Conservation (phyloP, 306 rosid genomes). For the Leucaena leucocephala region DNA sequence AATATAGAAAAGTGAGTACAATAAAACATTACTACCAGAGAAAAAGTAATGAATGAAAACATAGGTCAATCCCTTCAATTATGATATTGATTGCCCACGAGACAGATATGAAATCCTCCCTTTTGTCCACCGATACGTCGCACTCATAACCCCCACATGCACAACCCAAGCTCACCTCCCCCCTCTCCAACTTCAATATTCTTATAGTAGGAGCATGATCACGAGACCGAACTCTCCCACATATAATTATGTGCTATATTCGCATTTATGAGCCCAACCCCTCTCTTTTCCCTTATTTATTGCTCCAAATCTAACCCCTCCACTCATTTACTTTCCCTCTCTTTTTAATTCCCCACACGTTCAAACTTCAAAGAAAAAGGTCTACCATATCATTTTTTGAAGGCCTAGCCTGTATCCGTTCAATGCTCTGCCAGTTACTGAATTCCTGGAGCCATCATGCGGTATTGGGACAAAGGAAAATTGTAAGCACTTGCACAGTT, state of each 20-base stretch:
- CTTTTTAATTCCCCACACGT: not conserved
- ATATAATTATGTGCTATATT: conserved; percentile 33
- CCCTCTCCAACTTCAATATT: conserved; percentile 31
- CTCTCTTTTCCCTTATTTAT: conserved; percentile 43
- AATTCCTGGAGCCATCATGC: conserved; percentile 59
- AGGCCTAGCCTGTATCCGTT: conserved; percentile 31
- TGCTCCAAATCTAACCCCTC: conserved; percentile 57
- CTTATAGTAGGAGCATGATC: conserved; percentile 3
- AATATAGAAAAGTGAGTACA: not conserved
- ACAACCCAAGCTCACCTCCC: conserved; percentile 47
- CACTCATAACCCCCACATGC: conserved; percentile 92
- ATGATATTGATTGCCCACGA: conserved; percentile 6
- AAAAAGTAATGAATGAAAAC: not conserved
- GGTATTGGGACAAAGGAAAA: conserved; percentile 56
- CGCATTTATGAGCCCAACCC: conserved; percentile 60
- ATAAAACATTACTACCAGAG: not conserved
- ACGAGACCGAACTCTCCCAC: conserved; percentile 66
- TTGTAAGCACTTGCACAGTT: not conserved
- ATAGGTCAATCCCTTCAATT: conserved; percentile 46
- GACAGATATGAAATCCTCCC: conserved; percentile 58
- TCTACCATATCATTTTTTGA: conserved; percentile 28
- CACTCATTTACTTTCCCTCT: conserved; percentile 47
- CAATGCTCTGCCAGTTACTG: conserved; percentile 34
- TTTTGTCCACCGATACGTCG: conserved; percentile 92
- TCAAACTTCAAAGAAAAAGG: conserved; percentile 31